Evolutionary conservation across 192 early-diverging fungal genomes (phyloP).

Genomic region (Podila clonocystis): DNA sequence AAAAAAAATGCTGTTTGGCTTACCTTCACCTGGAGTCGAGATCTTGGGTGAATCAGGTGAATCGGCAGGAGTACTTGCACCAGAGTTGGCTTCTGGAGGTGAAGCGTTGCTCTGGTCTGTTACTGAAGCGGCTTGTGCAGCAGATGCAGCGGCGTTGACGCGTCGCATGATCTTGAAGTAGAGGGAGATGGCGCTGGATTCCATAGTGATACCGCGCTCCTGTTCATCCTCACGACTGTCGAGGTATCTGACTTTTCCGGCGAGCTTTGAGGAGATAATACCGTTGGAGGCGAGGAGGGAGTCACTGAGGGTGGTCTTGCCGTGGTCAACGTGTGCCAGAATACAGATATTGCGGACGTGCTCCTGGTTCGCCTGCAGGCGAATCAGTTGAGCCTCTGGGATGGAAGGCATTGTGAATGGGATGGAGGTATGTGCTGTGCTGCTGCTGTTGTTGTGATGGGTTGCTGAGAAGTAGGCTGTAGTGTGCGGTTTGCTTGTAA

Average conservation of each 20-base stretch:
- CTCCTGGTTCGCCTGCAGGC: slow-evolving; percentile 73
- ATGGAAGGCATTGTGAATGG: slow-evolving; percentile 69
- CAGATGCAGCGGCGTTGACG: neutral
- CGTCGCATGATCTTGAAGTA: slow-evolving; percentile 82
- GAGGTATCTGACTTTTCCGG: slow-evolving; percentile 95
- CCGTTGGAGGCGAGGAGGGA: slow-evolving; percentile 97
- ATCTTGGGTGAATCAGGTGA: neutral
- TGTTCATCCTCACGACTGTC: slow-evolving; percentile 98
- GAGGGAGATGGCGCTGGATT: slow-evolving; percentile 94
- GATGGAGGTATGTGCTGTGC: neutral
- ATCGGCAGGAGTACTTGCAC: neutral
- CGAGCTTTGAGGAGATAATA: slow-evolving; percentile 94
- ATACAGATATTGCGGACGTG: slow-evolving; percentile 98
- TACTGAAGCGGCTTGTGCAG: slow-evolving; percentile 6
- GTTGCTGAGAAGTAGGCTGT: neutral
- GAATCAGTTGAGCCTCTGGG: slow-evolving; percentile 68
- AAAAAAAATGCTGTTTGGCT: too few relatives aligned
- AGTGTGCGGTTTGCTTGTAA: neutral
- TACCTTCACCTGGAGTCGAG: too few relatives aligned
- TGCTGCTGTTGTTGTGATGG: neutral
- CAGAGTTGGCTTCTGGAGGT: neutral
- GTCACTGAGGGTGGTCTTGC: slow-evolving; percentile 98
- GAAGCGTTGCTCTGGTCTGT: slow-evolving; percentile 31
- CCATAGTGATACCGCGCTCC: slow-evolving; percentile 99
- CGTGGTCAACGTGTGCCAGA: slow-evolving; percentile 98